Evolutionary conservation across 148 eudicot genomes (phyloP).

Genomic region (Amaranthus hypochondriacus): DNA sequence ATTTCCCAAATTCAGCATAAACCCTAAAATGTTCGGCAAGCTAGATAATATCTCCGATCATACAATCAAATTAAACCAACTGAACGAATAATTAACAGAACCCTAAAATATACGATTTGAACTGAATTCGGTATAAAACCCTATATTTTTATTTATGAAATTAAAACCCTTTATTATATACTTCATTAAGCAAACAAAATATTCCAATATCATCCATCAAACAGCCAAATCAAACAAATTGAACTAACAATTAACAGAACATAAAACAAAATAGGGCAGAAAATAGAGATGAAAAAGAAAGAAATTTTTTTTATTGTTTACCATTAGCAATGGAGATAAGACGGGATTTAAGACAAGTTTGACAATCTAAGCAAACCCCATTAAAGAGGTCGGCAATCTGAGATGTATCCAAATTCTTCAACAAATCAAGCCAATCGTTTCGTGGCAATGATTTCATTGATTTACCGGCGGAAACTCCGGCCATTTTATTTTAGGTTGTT

Average conservation of each 20-base stretch:
- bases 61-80: too few species aligned
- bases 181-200: too few species aligned
- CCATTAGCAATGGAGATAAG: slow-evolving; percentile 9
- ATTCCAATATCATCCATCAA: too few species aligned
- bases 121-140: too few species aligned
- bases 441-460: slow-evolving; percentile 14
- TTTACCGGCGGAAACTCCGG: slow-evolving; percentile 7
- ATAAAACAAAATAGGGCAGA: not conserved
- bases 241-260: not conserved
- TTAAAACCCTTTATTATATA: too few species aligned
- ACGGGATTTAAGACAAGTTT: slow-evolving; percentile 22
- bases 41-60: too few species aligned
- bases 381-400: slow-evolving; percentile 23
- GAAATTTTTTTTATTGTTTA: slow-evolving; percentile 6
- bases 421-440: slow-evolving; percentile 11
- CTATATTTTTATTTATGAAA: too few species aligned
- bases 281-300: not conserved
- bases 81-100: too few species aligned
- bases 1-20: too few species aligned
- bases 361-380: slow-evolving; percentile 31
- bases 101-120: too few species aligned
- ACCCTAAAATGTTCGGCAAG: too few species aligned
- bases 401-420: slow-evolving; percentile 21
- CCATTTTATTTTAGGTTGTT: not conserved
- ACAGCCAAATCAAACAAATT: not conserved